A percentile compares a stretch with the other conserved stretches of the same genome.
These are phyloP conservation scores for Corrigiola litoralis DNA, from an alignment of 179 eudicot genomes.

Conservation along the genomic window DNA sequence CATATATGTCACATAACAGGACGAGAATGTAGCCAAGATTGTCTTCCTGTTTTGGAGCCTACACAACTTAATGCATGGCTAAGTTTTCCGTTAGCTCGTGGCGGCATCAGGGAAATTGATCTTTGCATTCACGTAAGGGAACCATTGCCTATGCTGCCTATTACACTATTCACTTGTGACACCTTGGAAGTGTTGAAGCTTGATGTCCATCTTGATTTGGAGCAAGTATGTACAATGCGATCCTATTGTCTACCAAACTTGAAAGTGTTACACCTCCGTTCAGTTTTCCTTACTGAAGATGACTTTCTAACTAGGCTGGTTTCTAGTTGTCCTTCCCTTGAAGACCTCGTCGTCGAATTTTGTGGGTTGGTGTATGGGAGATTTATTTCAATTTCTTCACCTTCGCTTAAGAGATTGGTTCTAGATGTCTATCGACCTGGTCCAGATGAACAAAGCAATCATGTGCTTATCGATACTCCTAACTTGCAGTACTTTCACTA, in stretches of 20 bases:
- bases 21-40: neutral
- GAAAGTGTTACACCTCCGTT: neutral
- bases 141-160: neutral
- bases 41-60: neutral
- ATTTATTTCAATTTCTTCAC: neutral
- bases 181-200: neutral
- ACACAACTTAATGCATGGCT: neutral
- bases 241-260: constrained; percentile 1
- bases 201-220: neutral
- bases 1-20: neutral
- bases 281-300: neutral
- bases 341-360: constrained; percentile 3
- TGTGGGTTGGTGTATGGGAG: neutral
- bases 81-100: constrained; percentile 5
- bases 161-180: neutral
- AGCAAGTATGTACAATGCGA: neutral
- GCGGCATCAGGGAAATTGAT: constrained; percentile 6
- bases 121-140: neutral
- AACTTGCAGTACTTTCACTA: neutral
- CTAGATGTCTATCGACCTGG: neutral
- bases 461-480: constrained; percentile 4
- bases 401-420: constrained; percentile 7
- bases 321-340: constrained; percentile 2
- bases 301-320: constrained; percentile 4
- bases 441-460: too few relatives aligned